Base-by-base conservation (phyloP, 768 basidiomycete species). In the Serendipita sp. region DNA sequence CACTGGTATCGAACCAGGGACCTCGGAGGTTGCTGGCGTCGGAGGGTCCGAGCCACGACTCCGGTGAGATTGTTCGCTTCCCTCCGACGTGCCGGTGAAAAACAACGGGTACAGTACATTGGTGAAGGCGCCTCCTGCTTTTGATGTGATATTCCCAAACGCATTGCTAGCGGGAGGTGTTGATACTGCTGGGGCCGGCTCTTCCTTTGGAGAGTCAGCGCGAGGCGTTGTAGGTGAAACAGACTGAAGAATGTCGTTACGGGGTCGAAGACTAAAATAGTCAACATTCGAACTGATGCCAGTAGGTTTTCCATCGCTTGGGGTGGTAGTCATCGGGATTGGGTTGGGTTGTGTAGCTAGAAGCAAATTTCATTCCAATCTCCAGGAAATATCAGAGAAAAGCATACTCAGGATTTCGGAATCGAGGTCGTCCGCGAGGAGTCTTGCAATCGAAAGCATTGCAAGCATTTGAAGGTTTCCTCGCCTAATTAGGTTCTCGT, bases 1-100 rank as follows among this genome's bases (percentile, higher is more conserved):
- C 11, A 58, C 53, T n/a, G 53, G 53, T 17, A 58, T 58, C 17
- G 53, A 58, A n/a, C 53, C 53, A 33, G 53, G 53, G 4, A 58
- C 53, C 11, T 58, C 53, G 4, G 22, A 28, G 20, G 53, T 24
- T n/a, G 31, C 53, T n/a, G 53, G 53, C n/a, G 53, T 58, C 4
- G 53, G 53, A 24, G 53, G 53, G 31, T 58, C 53, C 9, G 53
- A 58, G n/a, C 53, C 53, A 17, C 53, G 53, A n/a, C 31, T 58
- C 31, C 31, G 22, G n/a, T 34, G 53, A 33, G 53, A 33, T n/a
- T 17, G 30, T 7, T 58, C 53, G 31, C 31, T 58, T 22, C 53
- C 53, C 11, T 58, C 53, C 4, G 53, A 58, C 31, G 53, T 58
- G n/a, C 53, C 53, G 17, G 53, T 26, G 53, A 58, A 58, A 24